A percentile compares a stretch with the other conserved stretches of the same genome.
Conservation (phyloP, 371 early-diverging fungal species). For the Rhizoclosmatium hyalinum region DNA sequence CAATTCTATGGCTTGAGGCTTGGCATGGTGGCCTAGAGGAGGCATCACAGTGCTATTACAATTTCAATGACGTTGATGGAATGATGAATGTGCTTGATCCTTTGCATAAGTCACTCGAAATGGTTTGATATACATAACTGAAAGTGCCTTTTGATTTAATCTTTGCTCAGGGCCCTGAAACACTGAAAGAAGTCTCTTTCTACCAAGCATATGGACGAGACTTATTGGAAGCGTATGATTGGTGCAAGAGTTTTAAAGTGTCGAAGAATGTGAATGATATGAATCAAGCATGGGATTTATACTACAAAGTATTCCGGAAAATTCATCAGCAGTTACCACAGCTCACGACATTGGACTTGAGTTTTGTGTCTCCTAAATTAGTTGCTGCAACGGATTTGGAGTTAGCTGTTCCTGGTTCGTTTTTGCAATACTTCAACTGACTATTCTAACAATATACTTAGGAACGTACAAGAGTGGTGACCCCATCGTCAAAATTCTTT, state of each 20-base stretch:
- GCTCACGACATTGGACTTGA: conserved; percentile 84
- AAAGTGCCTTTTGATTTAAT: not conserved
- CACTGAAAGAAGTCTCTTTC: conserved; percentile 92
- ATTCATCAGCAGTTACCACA: conserved; percentile 84
- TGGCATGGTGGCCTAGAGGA: conserved; percentile 97
- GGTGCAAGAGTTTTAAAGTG: conserved; percentile 82
- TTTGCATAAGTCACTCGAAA: conserved; percentile 87
- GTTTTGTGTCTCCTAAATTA: conserved; percentile 90
- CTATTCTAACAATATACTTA: not conserved
- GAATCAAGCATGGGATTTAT: conserved; percentile 96
- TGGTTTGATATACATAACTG: conserved; percentile 45
- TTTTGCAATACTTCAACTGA: not conserved
- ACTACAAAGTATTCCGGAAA: conserved; percentile 77
- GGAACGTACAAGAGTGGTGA: conserved; percentile 89
- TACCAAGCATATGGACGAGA: conserved; percentile 93
- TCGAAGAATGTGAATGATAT: conserved; percentile 81
- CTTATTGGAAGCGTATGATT: conserved; percentile 89
- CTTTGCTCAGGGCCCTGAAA: conserved; percentile 81
- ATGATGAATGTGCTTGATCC: conserved; percentile 92
- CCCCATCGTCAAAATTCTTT: conserved; percentile 82
- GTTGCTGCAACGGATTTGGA: conserved; percentile 85
- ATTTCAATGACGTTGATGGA: conserved; percentile 84
- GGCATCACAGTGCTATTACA: conserved; percentile 86
- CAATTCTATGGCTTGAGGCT: conserved; percentile 96
- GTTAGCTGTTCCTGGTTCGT: conserved; percentile 85